phyloP scores from a whole-genome alignment of 768 basidiomycete genomes.

The Hygrocybe punicea region DNA sequence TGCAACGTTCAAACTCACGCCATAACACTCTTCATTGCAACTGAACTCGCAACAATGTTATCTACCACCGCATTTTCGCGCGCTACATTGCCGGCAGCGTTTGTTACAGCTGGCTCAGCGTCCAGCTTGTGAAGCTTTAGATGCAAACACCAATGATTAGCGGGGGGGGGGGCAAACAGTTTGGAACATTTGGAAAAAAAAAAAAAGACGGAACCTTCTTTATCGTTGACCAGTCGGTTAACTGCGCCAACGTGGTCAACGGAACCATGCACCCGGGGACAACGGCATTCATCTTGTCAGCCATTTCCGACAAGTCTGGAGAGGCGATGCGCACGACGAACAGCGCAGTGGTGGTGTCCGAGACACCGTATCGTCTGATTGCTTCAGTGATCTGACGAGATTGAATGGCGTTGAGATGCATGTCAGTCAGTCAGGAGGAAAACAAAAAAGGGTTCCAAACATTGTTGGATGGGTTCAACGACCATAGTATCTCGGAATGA shows the following conservation, averaged over 20 bases:
- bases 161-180: neutral
- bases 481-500: slow-evolving; percentile 89
- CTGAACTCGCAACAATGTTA: slow-evolving; percentile 69
- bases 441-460: slow-evolving; percentile 33
- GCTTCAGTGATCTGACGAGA: slow-evolving; percentile 76
- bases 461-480: slow-evolving; percentile 83
- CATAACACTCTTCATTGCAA: slow-evolving; percentile 77
- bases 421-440: neutral
- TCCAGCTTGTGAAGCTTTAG: slow-evolving; percentile 68
- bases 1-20: slow-evolving; percentile 5
- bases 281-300: slow-evolving; percentile 51
- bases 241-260: slow-evolving; percentile 39
- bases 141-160: slow-evolving; percentile 2
- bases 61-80: slow-evolving; percentile 48
- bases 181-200: no score
- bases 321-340: slow-evolving; percentile 67
- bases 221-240: slow-evolving; percentile 71
- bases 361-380: slow-evolving; percentile 80
- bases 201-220: slow-evolving; percentile 81
- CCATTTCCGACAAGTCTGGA: slow-evolving; percentile 39
- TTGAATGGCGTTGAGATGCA: neutral
- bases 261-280: slow-evolving; percentile 57
- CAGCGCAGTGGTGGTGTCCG: slow-evolving; percentile 58
- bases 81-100: slow-evolving; percentile 29
- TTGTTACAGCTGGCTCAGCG: slow-evolving; percentile 43